Percentiles rank a stretch among this genome's conserved stretches.
phyloP scores from a whole-genome alignment of 768 basidiomycete species.

The Boletus barrowsii region DNA sequence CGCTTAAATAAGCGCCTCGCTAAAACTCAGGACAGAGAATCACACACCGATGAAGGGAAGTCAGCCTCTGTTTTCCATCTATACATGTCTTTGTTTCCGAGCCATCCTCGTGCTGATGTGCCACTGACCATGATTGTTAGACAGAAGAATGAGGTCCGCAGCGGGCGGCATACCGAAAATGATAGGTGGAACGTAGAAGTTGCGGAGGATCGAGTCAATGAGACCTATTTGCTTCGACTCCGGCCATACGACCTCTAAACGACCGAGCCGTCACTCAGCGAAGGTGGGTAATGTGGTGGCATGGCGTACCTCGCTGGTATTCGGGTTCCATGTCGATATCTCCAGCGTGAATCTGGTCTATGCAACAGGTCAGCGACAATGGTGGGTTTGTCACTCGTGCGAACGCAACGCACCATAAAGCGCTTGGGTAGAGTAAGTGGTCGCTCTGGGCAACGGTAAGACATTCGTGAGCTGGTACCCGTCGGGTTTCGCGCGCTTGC shows the following conservation, averaged over 20 bases:
- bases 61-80: conserved; percentile 80
- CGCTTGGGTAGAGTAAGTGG: conserved; percentile 62
- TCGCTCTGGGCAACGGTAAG: conserved; percentile 54
- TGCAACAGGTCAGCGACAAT: background rate
- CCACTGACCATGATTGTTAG: conserved; percentile 38
- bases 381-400: too few species aligned
- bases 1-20: background rate
- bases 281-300: background rate
- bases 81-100: conserved; percentile 65
- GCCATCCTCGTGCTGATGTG: conserved; percentile 53
- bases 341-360: conserved; percentile 61
- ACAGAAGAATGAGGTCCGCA: background rate
- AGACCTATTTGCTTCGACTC: conserved; percentile 71
- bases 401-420: conserved; percentile 43
- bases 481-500: conserved; percentile 2
- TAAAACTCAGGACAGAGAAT: background rate
- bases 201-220: conserved; percentile 75
- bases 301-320: conserved; percentile 64
- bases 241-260: conserved; percentile 73
- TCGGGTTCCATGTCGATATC: conserved; percentile 75
- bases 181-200: conserved; percentile 77
- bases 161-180: conserved; percentile 55
- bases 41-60: conserved; percentile 65
- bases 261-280: background rate
- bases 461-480: conserved; percentile 40